Evolutionary conservation across 2,329 filamentous ascomycete species (phyloP).

Genomic region (Stemphylium beticola): DNA sequence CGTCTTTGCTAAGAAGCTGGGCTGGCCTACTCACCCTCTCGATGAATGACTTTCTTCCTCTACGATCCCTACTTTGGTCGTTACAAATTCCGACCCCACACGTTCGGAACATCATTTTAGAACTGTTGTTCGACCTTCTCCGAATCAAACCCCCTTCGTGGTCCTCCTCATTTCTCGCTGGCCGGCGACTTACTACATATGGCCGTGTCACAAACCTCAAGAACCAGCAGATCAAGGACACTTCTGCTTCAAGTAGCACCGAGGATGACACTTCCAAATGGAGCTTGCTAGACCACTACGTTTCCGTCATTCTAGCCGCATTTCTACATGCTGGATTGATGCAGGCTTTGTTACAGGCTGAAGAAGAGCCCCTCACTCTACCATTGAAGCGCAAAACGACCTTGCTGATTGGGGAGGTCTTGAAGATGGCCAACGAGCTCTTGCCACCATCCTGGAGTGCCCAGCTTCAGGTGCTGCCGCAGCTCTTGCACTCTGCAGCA

Average conservation of each 20-base stretch:
- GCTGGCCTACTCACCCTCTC: conserved; percentile 86
- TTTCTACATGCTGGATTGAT: conserved; percentile 80
- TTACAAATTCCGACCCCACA: conserved; percentile 64
- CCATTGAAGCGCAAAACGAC: conserved; percentile 86
- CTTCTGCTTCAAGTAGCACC: conserved; percentile 68
- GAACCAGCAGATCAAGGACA: conserved; percentile 60
- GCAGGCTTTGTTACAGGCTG: conserved; percentile 62
- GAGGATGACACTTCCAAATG: conserved; percentile 67
- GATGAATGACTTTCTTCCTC: conserved; percentile 84
- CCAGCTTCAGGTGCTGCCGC: conserved; percentile 84
- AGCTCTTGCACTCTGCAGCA: conserved; percentile 78
- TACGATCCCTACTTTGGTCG: conserved; percentile 77
- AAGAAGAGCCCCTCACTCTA: conserved; percentile 70
- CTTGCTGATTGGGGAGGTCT: conserved; percentile 84
- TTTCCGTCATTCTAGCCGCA: conserved; percentile 82
- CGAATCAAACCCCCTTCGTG: conserved; percentile 93
- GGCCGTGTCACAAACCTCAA: conserved; percentile 89
- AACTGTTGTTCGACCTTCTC: conserved; percentile 81
- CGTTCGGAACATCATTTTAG: conserved; percentile 78
- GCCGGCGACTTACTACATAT: conserved; percentile 90
- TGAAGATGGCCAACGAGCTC: conserved; percentile 86
- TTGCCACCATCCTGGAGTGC: conserved; percentile 83
- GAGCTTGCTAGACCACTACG: conserved; percentile 93
- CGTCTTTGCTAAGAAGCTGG: conserved; percentile 91
- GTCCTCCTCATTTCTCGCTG: conserved; percentile 94